Percentiles rank a stretch among this genome's conserved stretches.
Conservation (phyloP, 495 filamentous ascomycete genomes). For the Haplographium delicatum region DNA sequence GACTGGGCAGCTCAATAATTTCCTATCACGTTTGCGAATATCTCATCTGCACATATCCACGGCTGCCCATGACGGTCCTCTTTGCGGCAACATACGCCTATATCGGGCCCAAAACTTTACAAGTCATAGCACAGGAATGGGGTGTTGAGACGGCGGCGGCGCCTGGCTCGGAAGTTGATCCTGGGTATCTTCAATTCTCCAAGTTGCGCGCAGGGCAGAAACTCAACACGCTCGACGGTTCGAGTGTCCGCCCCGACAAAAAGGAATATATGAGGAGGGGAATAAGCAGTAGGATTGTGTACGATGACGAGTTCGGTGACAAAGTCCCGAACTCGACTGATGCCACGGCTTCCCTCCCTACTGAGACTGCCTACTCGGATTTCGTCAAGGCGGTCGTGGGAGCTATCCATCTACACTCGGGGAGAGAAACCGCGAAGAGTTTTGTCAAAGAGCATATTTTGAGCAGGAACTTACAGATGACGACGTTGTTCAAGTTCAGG, state of each 20-base stretch:
- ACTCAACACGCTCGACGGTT: slow-evolving; percentile 25
- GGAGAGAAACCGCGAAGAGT: slow-evolving; percentile 59
- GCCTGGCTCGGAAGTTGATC: slow-evolving; percentile 87
- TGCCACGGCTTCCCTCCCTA: slow-evolving; percentile 25
- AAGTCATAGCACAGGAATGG: slow-evolving; percentile 72
- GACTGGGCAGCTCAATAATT: slow-evolving; percentile 76
- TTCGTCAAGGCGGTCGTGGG: slow-evolving; percentile 81
- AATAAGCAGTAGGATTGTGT: slow-evolving; percentile 63
- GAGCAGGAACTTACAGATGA: slow-evolving; percentile 69
- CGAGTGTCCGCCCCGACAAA: slow-evolving; percentile 35
- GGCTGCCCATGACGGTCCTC: slow-evolving; percentile 76
- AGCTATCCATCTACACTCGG: slow-evolving; percentile 77
- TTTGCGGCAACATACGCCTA: slow-evolving; percentile 81
- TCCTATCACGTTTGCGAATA: slow-evolving; percentile 83
- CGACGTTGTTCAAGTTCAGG: slow-evolving; percentile 73
- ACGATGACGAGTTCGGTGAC: slow-evolving; percentile 78
- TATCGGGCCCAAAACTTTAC: slow-evolving; percentile 64
- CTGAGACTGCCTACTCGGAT: slow-evolving; percentile 47
- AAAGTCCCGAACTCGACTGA: slow-evolving; percentile 7
- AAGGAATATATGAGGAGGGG: slow-evolving; percentile 65
- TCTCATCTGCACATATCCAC: slow-evolving; percentile 80
- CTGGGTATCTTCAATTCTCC: slow-evolving; percentile 82
- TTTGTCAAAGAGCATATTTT: slow-evolving; percentile 84
- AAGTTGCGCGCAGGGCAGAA: slow-evolving; percentile 50
- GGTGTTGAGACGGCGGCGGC: slow-evolving; percentile 78